Evolutionary conservation across 2,329 filamentous ascomycete genomes (phyloP), one percentile per base, ranked within the genome.

Genomic region (Aspergillus sclerotialis): DNA sequence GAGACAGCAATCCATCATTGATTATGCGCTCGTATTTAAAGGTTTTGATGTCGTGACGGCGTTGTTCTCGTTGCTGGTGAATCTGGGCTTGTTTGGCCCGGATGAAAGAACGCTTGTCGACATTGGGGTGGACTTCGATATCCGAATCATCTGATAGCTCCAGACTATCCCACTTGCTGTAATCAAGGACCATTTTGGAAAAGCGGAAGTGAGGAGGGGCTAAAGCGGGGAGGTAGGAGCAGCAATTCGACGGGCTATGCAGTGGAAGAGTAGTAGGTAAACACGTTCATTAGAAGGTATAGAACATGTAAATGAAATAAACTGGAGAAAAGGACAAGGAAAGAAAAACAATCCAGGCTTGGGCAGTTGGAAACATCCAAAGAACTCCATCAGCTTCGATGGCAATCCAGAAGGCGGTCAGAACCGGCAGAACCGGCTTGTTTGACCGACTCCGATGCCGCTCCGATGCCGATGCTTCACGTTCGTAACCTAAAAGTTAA

Each of bases 91-190:
- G 92, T 68, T 98, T 98, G 46, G 92, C 93, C 46, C 90, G 86
- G 61, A 98, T 98, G 65, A 98, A 98, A 41, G 90, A 96, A 33
- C 83, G 79, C 65, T 98, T 98, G 69, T 98, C 92, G 60, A 98
- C 92, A 60, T 98, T 98, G 40, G 92, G 92, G 64, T 98, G 92
- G 33, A 96, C 92, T 68, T 98, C 92, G 52, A 98, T 82, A 56
- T 98, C 92, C 33, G 88, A 95, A 66, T 98, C 92, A 65, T 98
- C 92, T 55, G 87, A 94, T 58, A 98, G 80, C 78, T 98, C 92
- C 56, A 98, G 77, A 39, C 84, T 82, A 60, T 96, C 72, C 72
- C 72, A 75, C 58, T 75, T 75, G 55, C 70, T 73, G 54, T 75
- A 84, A 53, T 83, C 75, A 43, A 83, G 69, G n/a, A 71, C 68